Evolutionary conservation across 129 eudicot genomes (phyloP).

Genomic region (Helichrysum umbraculigerum): DNA sequence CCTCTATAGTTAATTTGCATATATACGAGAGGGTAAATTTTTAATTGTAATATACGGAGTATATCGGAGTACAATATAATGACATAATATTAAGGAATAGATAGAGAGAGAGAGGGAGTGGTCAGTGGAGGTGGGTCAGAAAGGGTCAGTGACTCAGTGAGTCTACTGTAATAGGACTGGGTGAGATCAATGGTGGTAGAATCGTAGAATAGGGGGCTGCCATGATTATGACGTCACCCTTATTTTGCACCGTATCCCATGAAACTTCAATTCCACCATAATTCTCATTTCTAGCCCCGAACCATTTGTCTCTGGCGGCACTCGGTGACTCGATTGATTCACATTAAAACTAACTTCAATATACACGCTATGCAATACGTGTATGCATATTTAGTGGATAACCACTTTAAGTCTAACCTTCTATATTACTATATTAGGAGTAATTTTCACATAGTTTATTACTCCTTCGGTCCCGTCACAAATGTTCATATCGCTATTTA

Average conservation of each 20-base stretch:
- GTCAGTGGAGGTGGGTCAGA: slow-evolving; percentile 30
- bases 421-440: neutral
- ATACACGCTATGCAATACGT: slow-evolving; percentile 26
- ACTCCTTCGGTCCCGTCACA: no score
- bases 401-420: neutral
- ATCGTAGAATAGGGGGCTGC: no score
- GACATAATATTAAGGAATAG: neutral
- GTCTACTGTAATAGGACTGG: slow-evolving; percentile 28
- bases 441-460: no score
- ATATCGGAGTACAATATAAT: no score
- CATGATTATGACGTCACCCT: slow-evolving; percentile 26
- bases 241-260: slow-evolving; percentile 18
- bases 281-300: slow-evolving; percentile 1
- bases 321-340: neutral
- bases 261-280: neutral
- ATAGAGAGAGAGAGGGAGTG: slow-evolving; percentile 4
- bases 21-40: no score
- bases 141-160: slow-evolving; percentile 23
- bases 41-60: no score
- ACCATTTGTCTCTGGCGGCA: slow-evolving; percentile 31
- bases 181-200: no score
- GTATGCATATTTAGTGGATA: neutral
- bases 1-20: no score
- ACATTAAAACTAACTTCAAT: neutral
- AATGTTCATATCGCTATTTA: no score